Conservation (phyloP, 73 alveolate genomes). For the Symbiodinium pilosum region DNA sequence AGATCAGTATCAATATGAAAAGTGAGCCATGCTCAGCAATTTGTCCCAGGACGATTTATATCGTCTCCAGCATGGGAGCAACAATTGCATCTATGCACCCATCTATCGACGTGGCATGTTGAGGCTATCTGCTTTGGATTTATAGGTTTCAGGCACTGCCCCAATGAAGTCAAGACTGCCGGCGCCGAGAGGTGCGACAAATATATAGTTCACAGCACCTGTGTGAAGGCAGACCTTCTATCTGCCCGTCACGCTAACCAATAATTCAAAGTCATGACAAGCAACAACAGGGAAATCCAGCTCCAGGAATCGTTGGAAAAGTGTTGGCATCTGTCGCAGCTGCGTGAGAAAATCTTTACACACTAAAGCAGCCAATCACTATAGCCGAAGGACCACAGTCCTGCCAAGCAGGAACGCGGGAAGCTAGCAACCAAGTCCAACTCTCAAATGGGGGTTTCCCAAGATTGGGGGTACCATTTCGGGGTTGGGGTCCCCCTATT, state of each 20-base stretch:
- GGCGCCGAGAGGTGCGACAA: not conserved
- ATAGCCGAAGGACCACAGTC: not conserved
- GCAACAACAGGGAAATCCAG: not conserved
- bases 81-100: not conserved
- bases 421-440: too few relatives aligned
- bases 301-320: not conserved
- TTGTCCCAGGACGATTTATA: not conserved
- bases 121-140: not conserved
- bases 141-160: not conserved
- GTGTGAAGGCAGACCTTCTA: not conserved
- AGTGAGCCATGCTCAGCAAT: slow-evolving; percentile 16
- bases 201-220: not conserved
- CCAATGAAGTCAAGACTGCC: not conserved
- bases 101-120: not conserved
- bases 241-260: not conserved
- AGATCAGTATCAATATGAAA: not conserved
- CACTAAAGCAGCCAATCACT: not conserved
- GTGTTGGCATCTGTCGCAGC: not conserved
- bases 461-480: too few relatives aligned
- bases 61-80: not conserved
- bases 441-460: too few relatives aligned
- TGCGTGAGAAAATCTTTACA: slow-evolving; percentile 3
- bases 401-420: not conserved
- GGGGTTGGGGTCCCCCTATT: too few relatives aligned
- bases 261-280: not conserved